Conservation (phyloP, 1,139 yeast species). For the Saccharomyces hybrid region DNA sequence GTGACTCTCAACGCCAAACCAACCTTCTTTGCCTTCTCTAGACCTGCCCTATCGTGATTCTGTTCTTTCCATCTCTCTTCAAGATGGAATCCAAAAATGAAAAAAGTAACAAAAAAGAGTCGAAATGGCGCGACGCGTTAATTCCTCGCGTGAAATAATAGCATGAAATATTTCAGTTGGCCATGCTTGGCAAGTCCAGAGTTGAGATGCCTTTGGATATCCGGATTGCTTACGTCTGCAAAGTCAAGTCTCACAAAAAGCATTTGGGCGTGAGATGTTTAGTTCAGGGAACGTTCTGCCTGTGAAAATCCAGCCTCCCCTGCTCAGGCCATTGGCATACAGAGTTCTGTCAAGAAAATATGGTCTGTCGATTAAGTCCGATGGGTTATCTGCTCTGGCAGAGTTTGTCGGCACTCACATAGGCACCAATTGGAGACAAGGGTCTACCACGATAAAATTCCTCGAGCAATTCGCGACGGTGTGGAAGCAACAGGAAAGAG, state of each 20-base stretch:
- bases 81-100: background rate
- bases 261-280: conserved; percentile 10
- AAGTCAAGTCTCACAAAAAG: background rate
- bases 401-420: conserved; percentile 64
- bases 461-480: conserved; percentile 70
- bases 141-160: background rate
- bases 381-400: conserved; percentile 69
- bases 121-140: background rate
- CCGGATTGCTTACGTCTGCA: background rate
- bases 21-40: background rate
- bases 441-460: conserved; percentile 55
- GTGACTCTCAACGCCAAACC: background rate
- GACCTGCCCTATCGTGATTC: too few relatives aligned
- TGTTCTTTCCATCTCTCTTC: background rate
- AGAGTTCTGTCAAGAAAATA: conserved; percentile 84
- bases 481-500: conserved; percentile 89
- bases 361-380: conserved; percentile 82
- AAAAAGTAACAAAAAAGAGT: background rate
- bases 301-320: conserved; percentile 66
- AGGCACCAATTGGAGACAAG: conserved; percentile 78
- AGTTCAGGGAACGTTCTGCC: conserved; percentile 45
- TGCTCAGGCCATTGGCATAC: conserved; percentile 85
- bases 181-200: background rate
- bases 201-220: background rate
- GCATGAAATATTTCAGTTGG: background rate